Evolutionary conservation across 2,329 filamentous ascomycete species (phyloP), one percentile per base, ranked within the genome.

Genomic region (Aspergillus viridinutans): DNA sequence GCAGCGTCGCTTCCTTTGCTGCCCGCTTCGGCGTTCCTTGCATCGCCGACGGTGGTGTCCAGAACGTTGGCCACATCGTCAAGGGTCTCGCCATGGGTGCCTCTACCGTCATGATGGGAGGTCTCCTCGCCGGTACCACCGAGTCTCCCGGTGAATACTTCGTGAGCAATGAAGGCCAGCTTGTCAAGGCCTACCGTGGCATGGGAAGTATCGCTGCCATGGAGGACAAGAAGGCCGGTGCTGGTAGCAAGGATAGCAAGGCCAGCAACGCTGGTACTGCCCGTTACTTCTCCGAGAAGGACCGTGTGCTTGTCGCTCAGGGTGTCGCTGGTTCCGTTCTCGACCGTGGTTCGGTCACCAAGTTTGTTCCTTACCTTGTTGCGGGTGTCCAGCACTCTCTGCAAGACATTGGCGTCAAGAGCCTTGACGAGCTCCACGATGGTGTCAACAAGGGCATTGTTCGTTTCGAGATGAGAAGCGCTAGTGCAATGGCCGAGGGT

Each of bases 201-300:
- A 99, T 99, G 94, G 94, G 94, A 65, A 92, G 88, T 77, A 99
- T 99, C 73, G 94, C 97, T 70, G 94, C 94, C 65, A 99, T 99
- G 94, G 92, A 97, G 80, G 93, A 97, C 80, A 96, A 94, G 85
- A 96, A 96, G 83, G 92, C 92, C 10, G 91, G 90, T 55, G 82
- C 77, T 58, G 89, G 88, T 64, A 79, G 81, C 69, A 89, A 88
- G 78, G 88, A 87, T 76, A 78, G 80, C 67, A 85, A 87, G 74
- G 80, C 81, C 50, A 82, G 79, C 74, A 99, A 97, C 73, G 94
- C 94, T 55, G 94, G 94, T 71, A 97, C 95, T 61, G 94, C 94
- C 48, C 88, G 94, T 61, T 99, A 99, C 82, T 99, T 99, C 81
- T 97, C 92, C 47, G 94, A 99, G 78, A 92, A 92, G 59, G 93